Evolutionary conservation across 169 alveolate species (phyloP), one percentile per base, ranked within the genome.

Genomic region (Plasmodium berghei): DNA sequence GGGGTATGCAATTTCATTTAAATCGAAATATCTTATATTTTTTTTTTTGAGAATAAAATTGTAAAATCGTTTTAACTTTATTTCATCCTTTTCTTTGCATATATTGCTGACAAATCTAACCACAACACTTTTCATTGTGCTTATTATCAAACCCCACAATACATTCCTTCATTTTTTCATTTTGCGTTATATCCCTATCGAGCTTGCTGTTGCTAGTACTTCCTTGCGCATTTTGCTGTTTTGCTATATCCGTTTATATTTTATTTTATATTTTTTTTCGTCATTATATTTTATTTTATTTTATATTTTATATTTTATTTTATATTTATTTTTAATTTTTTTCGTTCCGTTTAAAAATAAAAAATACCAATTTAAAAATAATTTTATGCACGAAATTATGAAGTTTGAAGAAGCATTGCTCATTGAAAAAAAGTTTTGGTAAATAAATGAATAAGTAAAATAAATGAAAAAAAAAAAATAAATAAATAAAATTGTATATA

Each of bases 1-100:
- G 14, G 70, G 63, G 61, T 66, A 64, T 59, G 67, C 83, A 66
- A 80, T 48, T 18, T 80, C 83, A 10, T 66, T 63, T 52, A 40
- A 28, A 8, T 16, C 22, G 24, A 80, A 12, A 26, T 66, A 6
- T 14, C 9, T 61, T 16, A 1, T 45, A 1, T 46, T 34, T 54
- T 75, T 45, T 22, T 54, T 55, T 45, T n/a, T 58, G n/a, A 40
- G 24, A 42, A 80, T 34, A 48, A 80, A 66, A 1, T 64, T 54
- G 22, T 49, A 66, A 24, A 80, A 18, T 12, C 12, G 80, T 20
- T 80, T 66, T 45, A 80, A n/a, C n/a, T 80, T 45, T n/a, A 54
- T 80, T 55, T 49, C 72, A 28, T 59, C 56, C 20, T 66, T 40
- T 40, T 62, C 48, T 66, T 80, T 80, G 64, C 66, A 55, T 34